Base-by-base conservation (phyloP, 805 yeast species). In the Hanseniaspora nectarophila region DNA sequence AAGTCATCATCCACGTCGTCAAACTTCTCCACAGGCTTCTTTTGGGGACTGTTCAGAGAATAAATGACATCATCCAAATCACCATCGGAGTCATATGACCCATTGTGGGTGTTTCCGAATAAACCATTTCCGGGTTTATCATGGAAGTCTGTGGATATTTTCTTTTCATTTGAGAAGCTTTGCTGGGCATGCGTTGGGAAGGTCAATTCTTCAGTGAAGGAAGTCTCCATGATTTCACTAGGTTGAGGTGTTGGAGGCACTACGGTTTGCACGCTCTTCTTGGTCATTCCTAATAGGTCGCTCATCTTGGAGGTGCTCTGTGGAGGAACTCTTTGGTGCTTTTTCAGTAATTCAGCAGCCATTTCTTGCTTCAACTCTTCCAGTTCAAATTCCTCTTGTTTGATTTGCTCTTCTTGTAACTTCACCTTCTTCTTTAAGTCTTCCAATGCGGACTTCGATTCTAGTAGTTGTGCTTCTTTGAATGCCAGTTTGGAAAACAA, bases 381-480 rank as follows among this genome's bases (percentile, higher is more conserved):
- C 46, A 71, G 55, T 50, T 70, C 71, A 2, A 54, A 53, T 20
- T 64, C 62, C 31, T 64, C 67, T 15, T 58, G 66, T 44, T 80
- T 74, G 32, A 81, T 66, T 42, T 67, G 68, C 47, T 72, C 75
- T 46, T 81, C 70, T 51, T 80, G 84, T 43, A 62, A 56, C 52
- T 72, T 75, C 43, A 76, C 69, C 5, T 67, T 63, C 31, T 68
- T 62, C 47, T 77, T 72, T 59, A 82, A 54, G 21, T 68, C 72
- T 40, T 72, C 73, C 24, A 81, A 72, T 44, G 70, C 67, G 57
- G 77, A 80, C 56, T 78, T 81, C 40, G 81, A 64, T 57, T 82
- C 88, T 46, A 82, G 73, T 28, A 82, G 68, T 24, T 74, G 75
- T 76, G 80, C 76, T 61, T 83, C 92, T 59, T 81, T 82, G 38